Percentiles rank a stretch among this genome's conserved stretches.
These are phyloP conservation scores for Aspergillus pseudoglaucus DNA, from an alignment of 2,329 filamentous ascomycete genomes.

Conservation along the genomic window DNA sequence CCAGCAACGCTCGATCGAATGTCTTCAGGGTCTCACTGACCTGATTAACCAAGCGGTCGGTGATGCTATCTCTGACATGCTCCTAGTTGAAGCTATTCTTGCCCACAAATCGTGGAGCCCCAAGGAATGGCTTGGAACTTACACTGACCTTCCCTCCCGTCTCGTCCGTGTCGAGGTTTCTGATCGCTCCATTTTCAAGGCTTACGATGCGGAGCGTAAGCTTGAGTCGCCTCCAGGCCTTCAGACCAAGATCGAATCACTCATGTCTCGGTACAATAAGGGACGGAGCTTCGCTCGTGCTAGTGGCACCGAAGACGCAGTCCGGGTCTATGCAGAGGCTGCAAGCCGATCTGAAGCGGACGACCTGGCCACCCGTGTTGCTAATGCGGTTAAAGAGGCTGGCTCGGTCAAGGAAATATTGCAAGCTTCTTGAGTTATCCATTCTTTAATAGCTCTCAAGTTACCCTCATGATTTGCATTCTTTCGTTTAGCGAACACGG, in stretches of 20 bases:
- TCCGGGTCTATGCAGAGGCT: slow-evolving; percentile 92
- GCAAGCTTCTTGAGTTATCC: slow-evolving; percentile 5
- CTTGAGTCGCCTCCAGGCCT: slow-evolving; percentile 71
- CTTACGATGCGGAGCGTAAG: slow-evolving; percentile 85
- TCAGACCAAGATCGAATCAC: slow-evolving; percentile 78
- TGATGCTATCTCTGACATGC: slow-evolving; percentile 90
- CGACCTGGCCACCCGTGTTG: slow-evolving; percentile 79
- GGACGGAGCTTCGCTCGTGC: slow-evolving; percentile 87
- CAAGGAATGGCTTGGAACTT: slow-evolving; percentile 86
- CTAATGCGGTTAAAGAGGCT: slow-evolving; percentile 62
- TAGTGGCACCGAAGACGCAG: slow-evolving; percentile 91
- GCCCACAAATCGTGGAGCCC: slow-evolving; percentile 90
- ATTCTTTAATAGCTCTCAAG: neutral
- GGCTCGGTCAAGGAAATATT: slow-evolving; percentile 25
- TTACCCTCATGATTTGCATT: neutral
- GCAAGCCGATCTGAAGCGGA: slow-evolving; percentile 83
- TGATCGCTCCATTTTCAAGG: slow-evolving; percentile 82
- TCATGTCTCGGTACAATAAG: slow-evolving; percentile 84
- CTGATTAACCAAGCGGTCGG: slow-evolving; percentile 98
- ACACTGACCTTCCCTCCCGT: slow-evolving; percentile 88
- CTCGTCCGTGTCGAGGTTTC: slow-evolving; percentile 88
- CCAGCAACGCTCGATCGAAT: slow-evolving; percentile 82
- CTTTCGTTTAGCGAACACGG: no score
- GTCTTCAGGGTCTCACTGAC: slow-evolving; percentile 73
- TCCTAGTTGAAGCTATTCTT: slow-evolving; percentile 91